phyloP scores from a whole-genome alignment of 2,329 filamentous ascomycete genomes.

The Ceratocystis lukuohia region DNA sequence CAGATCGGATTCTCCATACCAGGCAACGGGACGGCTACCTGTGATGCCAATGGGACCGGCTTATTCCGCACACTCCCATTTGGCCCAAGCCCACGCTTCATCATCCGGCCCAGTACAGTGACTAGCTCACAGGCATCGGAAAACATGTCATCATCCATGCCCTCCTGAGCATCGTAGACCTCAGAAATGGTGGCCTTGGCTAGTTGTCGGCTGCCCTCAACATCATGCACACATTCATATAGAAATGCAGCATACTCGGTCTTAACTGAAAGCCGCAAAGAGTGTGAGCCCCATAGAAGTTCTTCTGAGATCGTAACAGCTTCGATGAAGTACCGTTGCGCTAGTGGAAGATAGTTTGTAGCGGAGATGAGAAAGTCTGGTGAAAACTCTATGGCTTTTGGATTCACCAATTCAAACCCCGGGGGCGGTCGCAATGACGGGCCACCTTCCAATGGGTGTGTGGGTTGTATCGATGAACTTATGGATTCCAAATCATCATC shows the following conservation, averaged over 20 bases:
- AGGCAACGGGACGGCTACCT: conserved; percentile 23
- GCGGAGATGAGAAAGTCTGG: conserved; percentile 60
- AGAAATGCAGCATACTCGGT: conserved; percentile 87
- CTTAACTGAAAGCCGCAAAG: conserved; percentile 75
- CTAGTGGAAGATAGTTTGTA: conserved; percentile 68
- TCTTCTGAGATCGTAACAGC: conserved; percentile 61
- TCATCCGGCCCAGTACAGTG: conserved; percentile 73
- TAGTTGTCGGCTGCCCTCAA: conserved; percentile 58
- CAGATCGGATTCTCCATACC: conserved; percentile 36
- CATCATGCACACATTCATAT: conserved; percentile 82
- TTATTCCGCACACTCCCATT: conserved; percentile 26
- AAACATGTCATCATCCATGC: conserved; percentile 92
- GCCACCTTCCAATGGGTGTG: conserved; percentile 42
- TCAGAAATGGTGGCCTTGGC: conserved; percentile 76
- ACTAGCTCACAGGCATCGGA: conserved; percentile 82
- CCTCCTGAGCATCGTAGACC: conserved; percentile 81
- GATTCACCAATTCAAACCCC: conserved; percentile 34
- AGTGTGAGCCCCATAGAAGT: conserved; percentile 75
- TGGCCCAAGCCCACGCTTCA: conserved; percentile 53
- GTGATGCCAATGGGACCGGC: conserved; percentile 19
- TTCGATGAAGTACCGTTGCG: conserved; percentile 66
- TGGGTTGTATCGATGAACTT: conserved; percentile 35
- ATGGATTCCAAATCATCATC: conserved; percentile 33
- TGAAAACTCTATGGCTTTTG: conserved; percentile 26
- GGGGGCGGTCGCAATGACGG: conserved; percentile 42